These are phyloP conservation scores for Sphagnum tenellum DNA, from an alignment of 225 moss, liverwort and hornwort species.

Conservation along the genomic window DNA sequence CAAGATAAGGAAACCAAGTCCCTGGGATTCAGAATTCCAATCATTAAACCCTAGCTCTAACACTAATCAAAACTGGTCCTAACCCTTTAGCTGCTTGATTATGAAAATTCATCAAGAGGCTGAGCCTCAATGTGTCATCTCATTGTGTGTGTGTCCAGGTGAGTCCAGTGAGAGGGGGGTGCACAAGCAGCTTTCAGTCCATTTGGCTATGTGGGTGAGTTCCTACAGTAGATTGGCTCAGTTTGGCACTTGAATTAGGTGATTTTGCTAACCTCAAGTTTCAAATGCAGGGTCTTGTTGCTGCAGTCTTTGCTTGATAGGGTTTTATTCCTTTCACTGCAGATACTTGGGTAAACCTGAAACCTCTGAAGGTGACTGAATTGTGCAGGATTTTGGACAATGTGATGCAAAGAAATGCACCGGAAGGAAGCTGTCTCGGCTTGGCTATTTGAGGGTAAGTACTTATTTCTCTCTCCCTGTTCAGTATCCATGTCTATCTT, in stretches of 20 bases:
- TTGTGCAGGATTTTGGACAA: constrained; percentile 74
- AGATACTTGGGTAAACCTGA: neutral
- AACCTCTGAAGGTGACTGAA: neutral
- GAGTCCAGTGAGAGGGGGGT: constrained; percentile 29
- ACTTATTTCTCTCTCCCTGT: neutral
- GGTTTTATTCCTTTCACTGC: too few species aligned
- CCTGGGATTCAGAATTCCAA: too few species aligned
- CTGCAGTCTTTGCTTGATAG: too few species aligned
- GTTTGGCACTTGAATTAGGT: neutral
- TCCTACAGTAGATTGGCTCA: neutral
- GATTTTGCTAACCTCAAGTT: neutral
- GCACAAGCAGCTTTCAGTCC: constrained; percentile 56
- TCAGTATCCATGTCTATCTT: too few species aligned
- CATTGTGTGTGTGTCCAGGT: constrained; percentile 15
- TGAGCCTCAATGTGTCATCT: neutral
- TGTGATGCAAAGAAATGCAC: constrained; percentile 96
- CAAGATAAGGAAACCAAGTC: too few species aligned
- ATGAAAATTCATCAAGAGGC: neutral
- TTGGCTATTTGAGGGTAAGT: constrained; percentile 66
- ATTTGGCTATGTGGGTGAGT: constrained; percentile 91
- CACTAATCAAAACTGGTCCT: neutral
- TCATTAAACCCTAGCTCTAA: too few species aligned
- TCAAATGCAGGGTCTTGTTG: too few species aligned
- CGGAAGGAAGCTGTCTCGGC: constrained; percentile 89
- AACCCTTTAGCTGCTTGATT: neutral